phyloP scores from a whole-genome alignment of 2,329 filamentous ascomycete species.

The Lachnellula subtilissima region DNA sequence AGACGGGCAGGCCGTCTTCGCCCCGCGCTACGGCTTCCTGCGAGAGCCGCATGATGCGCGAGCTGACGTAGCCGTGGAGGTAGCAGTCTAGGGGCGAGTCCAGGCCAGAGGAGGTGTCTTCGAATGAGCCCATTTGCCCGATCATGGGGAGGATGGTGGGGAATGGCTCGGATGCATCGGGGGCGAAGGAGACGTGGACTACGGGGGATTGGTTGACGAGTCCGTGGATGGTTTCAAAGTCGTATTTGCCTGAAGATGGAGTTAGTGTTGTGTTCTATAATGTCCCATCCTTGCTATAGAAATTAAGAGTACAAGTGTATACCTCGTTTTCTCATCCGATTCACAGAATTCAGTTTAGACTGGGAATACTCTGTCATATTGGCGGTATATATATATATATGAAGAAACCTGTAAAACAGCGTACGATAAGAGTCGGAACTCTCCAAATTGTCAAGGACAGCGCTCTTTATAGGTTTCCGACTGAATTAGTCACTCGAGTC shows the following conservation, averaged over 20 bases:
- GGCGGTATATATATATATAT: neutral
- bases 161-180: slow-evolving; percentile 33
- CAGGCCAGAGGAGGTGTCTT: slow-evolving; percentile 52
- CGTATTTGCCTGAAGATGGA: slow-evolving; percentile 55
- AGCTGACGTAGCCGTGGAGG: slow-evolving; percentile 79
- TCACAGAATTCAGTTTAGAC: neutral
- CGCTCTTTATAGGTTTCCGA: too few relatives aligned
- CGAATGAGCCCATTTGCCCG: slow-evolving; percentile 71
- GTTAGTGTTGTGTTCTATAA: neutral
- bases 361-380: neutral
- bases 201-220: slow-evolving; percentile 69
- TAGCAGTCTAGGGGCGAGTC: slow-evolving; percentile 70
- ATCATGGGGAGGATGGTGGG: slow-evolving; percentile 70
- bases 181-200: slow-evolving; percentile 73
- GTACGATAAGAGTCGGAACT: rapidly evolving
- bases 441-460: too few relatives aligned
- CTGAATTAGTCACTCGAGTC: too few relatives aligned
- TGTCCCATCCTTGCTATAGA: neutral
- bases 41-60: slow-evolving; percentile 64
- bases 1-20: slow-evolving; percentile 59
- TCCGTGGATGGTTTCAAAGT: slow-evolving; percentile 64
- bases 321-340: neutral
- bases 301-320: neutral
- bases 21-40: slow-evolving; percentile 6
- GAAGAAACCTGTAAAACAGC: neutral